A percentile compares a stretch with the other conserved stretches of the same genome.
Conservation (phyloP, 129 eudicot genomes). For the Artemisia tridentata region DNA sequence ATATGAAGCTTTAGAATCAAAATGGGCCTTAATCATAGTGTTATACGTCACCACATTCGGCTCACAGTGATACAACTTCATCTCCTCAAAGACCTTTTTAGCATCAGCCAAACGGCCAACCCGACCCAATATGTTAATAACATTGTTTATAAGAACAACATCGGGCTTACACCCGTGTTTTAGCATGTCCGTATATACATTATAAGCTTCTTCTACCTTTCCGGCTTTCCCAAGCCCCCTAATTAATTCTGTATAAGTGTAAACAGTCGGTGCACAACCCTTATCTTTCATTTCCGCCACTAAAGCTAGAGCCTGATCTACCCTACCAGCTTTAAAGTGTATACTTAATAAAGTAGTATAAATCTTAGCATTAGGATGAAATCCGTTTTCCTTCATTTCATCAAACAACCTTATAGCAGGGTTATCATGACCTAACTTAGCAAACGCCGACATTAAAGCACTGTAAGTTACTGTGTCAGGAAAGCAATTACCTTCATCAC, state of each 20-base stretch:
- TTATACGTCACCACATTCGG: constrained; percentile 94
- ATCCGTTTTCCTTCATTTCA: constrained; percentile 88
- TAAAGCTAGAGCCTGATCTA: constrained; percentile 68
- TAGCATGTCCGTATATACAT: constrained; percentile 49
- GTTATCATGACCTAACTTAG: constrained; percentile 66
- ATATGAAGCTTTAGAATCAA: constrained; percentile 63
- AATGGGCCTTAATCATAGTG: constrained; percentile 66
- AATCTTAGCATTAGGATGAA: constrained; percentile 77
- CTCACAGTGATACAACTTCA: constrained; percentile 60
- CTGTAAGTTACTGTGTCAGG: constrained; percentile 86
- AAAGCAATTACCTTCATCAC: constrained; percentile 76
- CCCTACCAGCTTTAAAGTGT: constrained; percentile 61
- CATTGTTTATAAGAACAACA: constrained; percentile 82
- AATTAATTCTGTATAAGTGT: constrained; percentile 85
- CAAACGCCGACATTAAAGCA: constrained; percentile 77
- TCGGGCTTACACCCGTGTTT: constrained; percentile 76
- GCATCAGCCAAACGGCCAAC: constrained; percentile 69
- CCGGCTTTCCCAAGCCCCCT: constrained; percentile 74
- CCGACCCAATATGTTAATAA: constrained; percentile 72
- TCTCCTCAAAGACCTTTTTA: constrained; percentile 66
- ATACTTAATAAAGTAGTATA: constrained; percentile 74
- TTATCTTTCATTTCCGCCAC: constrained; percentile 66
- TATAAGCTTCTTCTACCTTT: constrained; percentile 73
- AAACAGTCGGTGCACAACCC: constrained; percentile 74
- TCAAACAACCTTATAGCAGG: constrained; percentile 68